These are phyloP conservation scores for Triticum monococcum DNA, from an alignment of 176 grass and related monocot species.

Conservation along the genomic window DNA sequence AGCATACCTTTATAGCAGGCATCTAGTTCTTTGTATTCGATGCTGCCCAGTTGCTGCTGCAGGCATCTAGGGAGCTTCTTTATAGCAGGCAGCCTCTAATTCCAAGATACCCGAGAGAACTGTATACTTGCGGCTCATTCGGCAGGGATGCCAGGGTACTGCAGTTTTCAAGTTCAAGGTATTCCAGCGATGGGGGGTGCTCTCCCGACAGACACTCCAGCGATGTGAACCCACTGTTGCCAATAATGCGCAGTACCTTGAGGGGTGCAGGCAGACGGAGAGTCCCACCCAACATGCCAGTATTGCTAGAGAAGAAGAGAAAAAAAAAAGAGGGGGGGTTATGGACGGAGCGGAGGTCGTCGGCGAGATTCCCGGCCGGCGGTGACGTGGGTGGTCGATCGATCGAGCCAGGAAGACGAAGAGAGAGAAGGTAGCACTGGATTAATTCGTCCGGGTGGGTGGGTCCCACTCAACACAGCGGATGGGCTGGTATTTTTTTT, in stretches of 20 bases:
- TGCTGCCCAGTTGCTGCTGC: neutral
- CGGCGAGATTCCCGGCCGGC: no score
- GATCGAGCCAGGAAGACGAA: no score
- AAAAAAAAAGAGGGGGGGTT: no score
- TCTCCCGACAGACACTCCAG: neutral
- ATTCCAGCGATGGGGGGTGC: neutral
- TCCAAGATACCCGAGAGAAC: rapidly evolving
- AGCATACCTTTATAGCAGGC: neutral
- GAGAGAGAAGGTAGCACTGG: no score
- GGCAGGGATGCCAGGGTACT: neutral
- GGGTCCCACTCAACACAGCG: no score
- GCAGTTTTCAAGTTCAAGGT: rapidly evolving
- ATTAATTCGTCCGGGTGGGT: no score
- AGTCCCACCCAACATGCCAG: neutral
- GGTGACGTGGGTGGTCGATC: no score
- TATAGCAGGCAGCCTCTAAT: neutral
- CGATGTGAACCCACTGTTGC: neutral
- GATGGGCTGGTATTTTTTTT: no score
- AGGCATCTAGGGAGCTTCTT: neutral
- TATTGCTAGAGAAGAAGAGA: no score
- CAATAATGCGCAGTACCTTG: neutral
- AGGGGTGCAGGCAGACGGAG: neutral
- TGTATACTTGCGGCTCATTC: neutral
- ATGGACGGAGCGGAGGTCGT: no score
- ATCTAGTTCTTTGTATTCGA: rapidly evolving